Conservation (phyloP, 2,329 filamentous ascomycete genomes). For the Fusarium decemcellulare region DNA sequence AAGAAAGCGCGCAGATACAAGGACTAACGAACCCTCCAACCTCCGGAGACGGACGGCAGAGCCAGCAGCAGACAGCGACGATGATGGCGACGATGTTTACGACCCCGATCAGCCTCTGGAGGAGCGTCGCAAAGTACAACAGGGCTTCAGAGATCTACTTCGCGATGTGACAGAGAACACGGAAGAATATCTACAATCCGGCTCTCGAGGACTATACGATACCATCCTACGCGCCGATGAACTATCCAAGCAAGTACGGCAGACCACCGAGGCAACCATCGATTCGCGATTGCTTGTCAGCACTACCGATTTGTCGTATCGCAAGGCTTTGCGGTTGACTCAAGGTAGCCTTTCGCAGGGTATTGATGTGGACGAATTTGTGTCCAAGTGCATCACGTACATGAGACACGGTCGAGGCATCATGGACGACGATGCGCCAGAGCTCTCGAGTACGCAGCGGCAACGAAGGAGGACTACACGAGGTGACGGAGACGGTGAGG, state of each 20-base stretch:
- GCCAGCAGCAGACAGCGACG: conserved; percentile 37
- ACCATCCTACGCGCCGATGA: conserved; percentile 77
- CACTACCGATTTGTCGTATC: conserved; percentile 84
- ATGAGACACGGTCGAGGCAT: conserved; percentile 80
- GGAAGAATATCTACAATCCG: conserved; percentile 77
- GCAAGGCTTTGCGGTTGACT: conserved; percentile 81
- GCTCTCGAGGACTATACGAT: conserved; percentile 75
- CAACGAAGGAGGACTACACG: conserved; percentile 55
- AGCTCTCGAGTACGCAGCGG: conserved; percentile 65
- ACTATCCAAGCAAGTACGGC: conserved; percentile 78
- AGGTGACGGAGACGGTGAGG: conserved; percentile 65
- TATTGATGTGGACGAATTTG: conserved; percentile 91
- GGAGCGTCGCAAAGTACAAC: conserved; percentile 79
- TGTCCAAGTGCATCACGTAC: conserved; percentile 89
- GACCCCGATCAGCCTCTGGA: conserved; percentile 87
- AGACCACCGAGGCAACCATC: conserved; percentile 91
- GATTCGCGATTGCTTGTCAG: conserved; percentile 90
- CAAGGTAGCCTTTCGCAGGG: conserved; percentile 81
- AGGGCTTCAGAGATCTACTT: conserved; percentile 77
- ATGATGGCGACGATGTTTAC: conserved; percentile 66
- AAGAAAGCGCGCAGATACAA: conserved; percentile 50
- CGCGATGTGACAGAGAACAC: conserved; percentile 76
- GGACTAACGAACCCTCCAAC: conserved; percentile 39
- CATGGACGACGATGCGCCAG: conserved; percentile 64
- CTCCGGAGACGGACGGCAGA: conserved; percentile 45